Base-by-base conservation (phyloP, 177 flowering plant species). In the Viscum album region DNA sequence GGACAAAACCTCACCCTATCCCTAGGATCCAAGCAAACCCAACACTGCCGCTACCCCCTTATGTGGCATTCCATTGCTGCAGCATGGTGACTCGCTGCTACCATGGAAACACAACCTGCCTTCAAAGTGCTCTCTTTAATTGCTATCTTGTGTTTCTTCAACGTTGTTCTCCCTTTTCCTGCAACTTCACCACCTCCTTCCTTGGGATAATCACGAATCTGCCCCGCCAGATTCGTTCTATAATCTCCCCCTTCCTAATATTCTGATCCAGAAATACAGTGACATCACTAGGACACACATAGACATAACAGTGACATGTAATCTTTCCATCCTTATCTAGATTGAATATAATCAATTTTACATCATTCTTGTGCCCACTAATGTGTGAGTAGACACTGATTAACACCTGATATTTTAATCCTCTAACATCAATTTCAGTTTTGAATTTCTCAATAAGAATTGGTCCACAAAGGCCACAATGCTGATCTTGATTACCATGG, bases 321-420 rank as follows among this genome's bases (percentile, higher is more conserved):
- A 86, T 21, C 74, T 73, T 81, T 84, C 92, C 96, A 43, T 79
- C 86, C 3, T 80, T 52, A 78, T 83, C 79, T 30, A 83, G 82
- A 72, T 85, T 81, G 75, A 75, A 95, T 54, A 89, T 77, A 32
- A 95, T 86, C 79, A 89, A 71, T 69, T 95, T 95, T 33, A 97
- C 99, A 72, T 97, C 99, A 84, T 92, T 92, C 78, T 95, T 95
- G 78, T 95, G 99, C 0, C 99, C 99, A 17, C 99, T 97, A 13
- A 54, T 54, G 60, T 54, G 60, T 4, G 60, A 54, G 60, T 31
- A 54, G 17, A 31, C 13, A 13, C 60, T 26, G 11, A 54, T 24
- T n/a, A n/a, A 54, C 30, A 54, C 60, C 60, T 54, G 29, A 54
- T 54, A 10, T 10, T 54, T 26, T 31, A 54, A 54, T 34, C 84